A percentile compares a stretch with the other conserved stretches of the same genome.
Evolutionary conservation across 352 stramenopile genomes (phyloP).

Genomic region (Phytophthora sp.): DNA sequence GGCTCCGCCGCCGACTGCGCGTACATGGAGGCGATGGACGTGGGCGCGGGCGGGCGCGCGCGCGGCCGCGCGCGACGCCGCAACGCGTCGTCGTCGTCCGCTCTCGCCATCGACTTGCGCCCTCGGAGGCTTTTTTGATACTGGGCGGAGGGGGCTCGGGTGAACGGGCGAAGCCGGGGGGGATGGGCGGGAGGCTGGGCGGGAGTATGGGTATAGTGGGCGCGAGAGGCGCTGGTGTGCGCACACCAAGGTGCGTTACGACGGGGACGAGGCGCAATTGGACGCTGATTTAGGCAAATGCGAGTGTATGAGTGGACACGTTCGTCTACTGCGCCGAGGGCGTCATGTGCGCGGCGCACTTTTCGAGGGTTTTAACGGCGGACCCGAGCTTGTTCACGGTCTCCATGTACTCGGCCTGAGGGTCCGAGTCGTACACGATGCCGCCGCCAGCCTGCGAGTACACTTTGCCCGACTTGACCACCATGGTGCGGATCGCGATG

Average conservation of each 20-base stretch:
- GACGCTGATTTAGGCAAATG: too few relatives aligned
- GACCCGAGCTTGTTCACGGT: slow-evolving; percentile 91
- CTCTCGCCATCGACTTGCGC: slow-evolving; percentile 36
- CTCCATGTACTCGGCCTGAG: slow-evolving; percentile 87
- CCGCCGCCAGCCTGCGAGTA: slow-evolving; percentile 88
- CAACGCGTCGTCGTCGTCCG: slow-evolving; percentile 44
- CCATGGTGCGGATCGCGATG: slow-evolving; percentile 90
- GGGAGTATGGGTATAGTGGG: too few relatives aligned
- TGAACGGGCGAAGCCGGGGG: too few relatives aligned
- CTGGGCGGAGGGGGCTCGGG: slow-evolving; percentile 22
- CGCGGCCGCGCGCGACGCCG: slow-evolving; percentile 40
- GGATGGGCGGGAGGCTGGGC: too few relatives aligned
- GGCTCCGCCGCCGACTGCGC: not conserved
- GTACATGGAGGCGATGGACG: slow-evolving; percentile 28
- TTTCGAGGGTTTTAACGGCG: slow-evolving; percentile 84
- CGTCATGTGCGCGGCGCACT: slow-evolving; percentile 63
- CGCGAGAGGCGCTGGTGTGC: too few relatives aligned
- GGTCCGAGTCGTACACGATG: slow-evolving; percentile 92
- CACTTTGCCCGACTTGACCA: slow-evolving; percentile 78
- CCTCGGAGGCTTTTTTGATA: slow-evolving; percentile 39
- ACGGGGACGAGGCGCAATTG: too few relatives aligned
- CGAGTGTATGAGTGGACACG: not conserved
- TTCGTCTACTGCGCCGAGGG: slow-evolving; percentile 25
- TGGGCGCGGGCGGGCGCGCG: slow-evolving; percentile 22
- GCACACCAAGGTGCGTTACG: too few relatives aligned